These are phyloP conservation scores for Fusarium xylarioides DNA, from an alignment of 2,329 filamentous ascomycete genomes.

Conservation along the genomic window DNA sequence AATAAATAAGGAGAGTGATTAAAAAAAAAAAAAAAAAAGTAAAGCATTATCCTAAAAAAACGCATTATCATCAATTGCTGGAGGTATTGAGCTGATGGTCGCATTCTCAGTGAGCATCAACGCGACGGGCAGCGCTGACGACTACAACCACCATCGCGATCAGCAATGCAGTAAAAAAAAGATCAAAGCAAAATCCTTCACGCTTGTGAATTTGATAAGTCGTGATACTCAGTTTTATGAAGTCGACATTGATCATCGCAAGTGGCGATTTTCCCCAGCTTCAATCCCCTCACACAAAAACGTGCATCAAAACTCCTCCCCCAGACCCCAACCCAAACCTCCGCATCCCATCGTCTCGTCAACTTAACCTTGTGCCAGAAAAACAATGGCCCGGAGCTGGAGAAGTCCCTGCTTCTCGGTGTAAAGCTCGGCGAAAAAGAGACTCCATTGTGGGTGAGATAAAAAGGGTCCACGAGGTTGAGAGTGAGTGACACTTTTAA, in stretches of 20 bases:
- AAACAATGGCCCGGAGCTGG: background rate
- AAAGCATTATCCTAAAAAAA: no score
- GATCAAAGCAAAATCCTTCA: fast-evolving
- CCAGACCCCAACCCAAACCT: conserved; percentile 18
- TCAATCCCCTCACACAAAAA: background rate
- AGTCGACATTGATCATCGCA: background rate
- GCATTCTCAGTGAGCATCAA: background rate
- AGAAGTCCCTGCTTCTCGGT: conserved; percentile 11
- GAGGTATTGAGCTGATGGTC: background rate
- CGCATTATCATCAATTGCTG: no score
- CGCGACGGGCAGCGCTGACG: no score
- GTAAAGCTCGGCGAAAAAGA: conserved; percentile 11
- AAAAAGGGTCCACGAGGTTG: background rate
- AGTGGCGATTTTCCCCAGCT: conserved; percentile 22
- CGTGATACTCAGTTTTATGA: background rate
- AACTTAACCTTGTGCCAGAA: background rate
- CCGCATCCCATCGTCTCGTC: conserved; percentile 4
- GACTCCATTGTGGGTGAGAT: background rate
- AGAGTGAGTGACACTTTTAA: background rate
- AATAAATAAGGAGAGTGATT: no score
- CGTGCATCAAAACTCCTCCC: background rate
- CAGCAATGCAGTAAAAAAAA: background rate
- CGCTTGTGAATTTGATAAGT: fast-evolving
- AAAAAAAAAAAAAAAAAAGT: no score
- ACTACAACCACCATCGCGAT: fast-evolving